phyloP scores from a whole-genome alignment of 2,329 filamentous ascomycete species.

The Cytospora piceae region DNA sequence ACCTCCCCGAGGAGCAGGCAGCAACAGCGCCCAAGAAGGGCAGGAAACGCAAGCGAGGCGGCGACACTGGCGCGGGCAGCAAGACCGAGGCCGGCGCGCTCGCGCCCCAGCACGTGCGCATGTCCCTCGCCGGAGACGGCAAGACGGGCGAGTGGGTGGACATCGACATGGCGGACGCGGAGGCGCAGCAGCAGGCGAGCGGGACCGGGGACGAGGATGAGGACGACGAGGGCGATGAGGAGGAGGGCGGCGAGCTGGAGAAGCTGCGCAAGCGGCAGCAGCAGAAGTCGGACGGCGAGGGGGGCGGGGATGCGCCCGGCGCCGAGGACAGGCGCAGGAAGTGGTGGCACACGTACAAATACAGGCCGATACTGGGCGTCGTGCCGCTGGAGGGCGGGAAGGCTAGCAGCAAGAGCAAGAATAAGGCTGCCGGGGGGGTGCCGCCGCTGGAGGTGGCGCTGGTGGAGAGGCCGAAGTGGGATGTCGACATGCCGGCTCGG shows the following conservation, averaged over 20 bases:
- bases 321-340: constrained; percentile 38
- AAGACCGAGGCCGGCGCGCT: constrained; percentile 53
- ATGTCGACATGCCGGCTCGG: constrained; percentile 74
- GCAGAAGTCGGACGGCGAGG: constrained; percentile 42
- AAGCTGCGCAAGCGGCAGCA: constrained; percentile 43
- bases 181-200: constrained; percentile 36
- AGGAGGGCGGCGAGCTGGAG: constrained; percentile 38
- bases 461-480: constrained; percentile 84
- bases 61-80: constrained; percentile 56
- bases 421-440: constrained; percentile 31
- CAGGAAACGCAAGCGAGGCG: constrained; percentile 60
- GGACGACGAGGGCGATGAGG: constrained; percentile 45
- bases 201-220: constrained; percentile 44
- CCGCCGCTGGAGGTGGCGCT: constrained; percentile 75
- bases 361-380: constrained; percentile 85
- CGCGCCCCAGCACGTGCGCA: constrained; percentile 48
- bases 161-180: constrained; percentile 40
- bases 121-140: constrained; percentile 41
- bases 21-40: constrained; percentile 40
- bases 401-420: constrained; percentile 29
- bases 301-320: constrained; percentile 33
- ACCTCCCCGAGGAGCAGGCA: constrained; percentile 56
- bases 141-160: constrained; percentile 45
- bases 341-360: constrained; percentile 88
- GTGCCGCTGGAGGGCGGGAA: constrained; percentile 48